These are phyloP conservation scores for Claviceps capensis DNA, from an alignment of 2,329 filamentous ascomycete genomes.

Conservation along the genomic window DNA sequence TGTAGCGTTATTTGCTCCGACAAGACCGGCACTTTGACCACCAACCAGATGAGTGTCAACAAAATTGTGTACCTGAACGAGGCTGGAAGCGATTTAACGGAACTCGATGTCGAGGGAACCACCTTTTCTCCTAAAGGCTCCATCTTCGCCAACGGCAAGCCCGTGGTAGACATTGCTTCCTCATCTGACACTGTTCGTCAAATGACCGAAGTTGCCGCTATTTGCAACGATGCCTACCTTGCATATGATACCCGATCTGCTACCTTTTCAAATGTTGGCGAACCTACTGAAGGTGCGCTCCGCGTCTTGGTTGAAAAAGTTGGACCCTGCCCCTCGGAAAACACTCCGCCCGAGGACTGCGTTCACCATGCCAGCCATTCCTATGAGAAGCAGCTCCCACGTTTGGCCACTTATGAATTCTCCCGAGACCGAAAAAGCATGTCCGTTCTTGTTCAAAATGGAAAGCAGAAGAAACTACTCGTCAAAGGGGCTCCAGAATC, in stretches of 20 bases:
- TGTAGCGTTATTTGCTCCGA: slow-evolving; percentile 99
- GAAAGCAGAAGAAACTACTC: slow-evolving; percentile 61
- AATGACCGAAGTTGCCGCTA: slow-evolving; percentile 55
- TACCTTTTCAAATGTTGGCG: slow-evolving; percentile 71
- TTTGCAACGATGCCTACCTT: slow-evolving; percentile 83
- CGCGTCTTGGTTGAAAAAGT: slow-evolving; percentile 89
- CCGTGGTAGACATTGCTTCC: slow-evolving; percentile 52
- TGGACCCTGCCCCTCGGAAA: slow-evolving; percentile 57
- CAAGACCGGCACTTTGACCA: slow-evolving; percentile 96
- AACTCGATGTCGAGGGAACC: slow-evolving; percentile 81
- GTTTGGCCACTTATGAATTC: slow-evolving; percentile 87
- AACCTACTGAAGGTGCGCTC: slow-evolving; percentile 89
- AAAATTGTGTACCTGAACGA: slow-evolving; percentile 77
- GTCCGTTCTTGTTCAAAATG: slow-evolving; percentile 77
- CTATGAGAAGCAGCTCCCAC: slow-evolving; percentile 64
- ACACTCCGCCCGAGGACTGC: slow-evolving; percentile 42
- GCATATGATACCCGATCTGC: slow-evolving; percentile 66
- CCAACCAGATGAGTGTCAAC: slow-evolving; percentile 98
- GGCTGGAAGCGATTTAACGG: slow-evolving; percentile 60
- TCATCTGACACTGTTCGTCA: slow-evolving; percentile 67
- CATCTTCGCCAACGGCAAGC: slow-evolving; percentile 55
- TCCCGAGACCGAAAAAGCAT: slow-evolving; percentile 97
- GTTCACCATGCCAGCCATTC: slow-evolving; percentile 72
- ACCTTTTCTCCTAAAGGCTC: slow-evolving; percentile 78
- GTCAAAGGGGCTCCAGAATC: slow-evolving; percentile 96